phyloP scores from a whole-genome alignment of 768 basidiomycete species.

The Cystobasidium onofrii region DNA sequence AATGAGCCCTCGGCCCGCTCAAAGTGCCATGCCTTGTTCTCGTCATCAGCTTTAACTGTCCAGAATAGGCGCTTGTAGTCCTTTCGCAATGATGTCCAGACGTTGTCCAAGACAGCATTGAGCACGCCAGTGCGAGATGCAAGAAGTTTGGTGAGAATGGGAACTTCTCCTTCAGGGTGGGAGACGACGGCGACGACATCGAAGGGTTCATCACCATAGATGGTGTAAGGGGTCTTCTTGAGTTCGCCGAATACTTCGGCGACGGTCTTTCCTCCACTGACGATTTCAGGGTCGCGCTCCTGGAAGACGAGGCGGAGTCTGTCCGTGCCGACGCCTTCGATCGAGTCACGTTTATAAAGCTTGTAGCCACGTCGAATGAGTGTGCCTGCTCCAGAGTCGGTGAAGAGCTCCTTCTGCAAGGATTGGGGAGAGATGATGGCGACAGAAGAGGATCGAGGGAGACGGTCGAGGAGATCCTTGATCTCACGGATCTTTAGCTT shows the following conservation, averaged over 20 bases:
- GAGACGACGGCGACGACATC: conserved; percentile 91
- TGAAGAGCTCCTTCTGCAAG: conserved; percentile 96
- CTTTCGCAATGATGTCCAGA: conserved; percentile 91
- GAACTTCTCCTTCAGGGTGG: conserved; percentile 76
- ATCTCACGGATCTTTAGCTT: conserved; percentile 98
- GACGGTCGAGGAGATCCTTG: conserved; percentile 95
- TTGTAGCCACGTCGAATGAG: conserved; percentile 98
- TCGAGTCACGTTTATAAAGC: conserved; percentile 75
- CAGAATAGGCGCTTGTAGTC: conserved; percentile 90
- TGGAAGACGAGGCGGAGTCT: conserved; percentile 88
- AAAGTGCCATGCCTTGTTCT: conserved; percentile 97
- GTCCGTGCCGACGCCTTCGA: conserved; percentile 82
- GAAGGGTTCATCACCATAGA: conserved; percentile 97
- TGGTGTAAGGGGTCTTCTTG: conserved; percentile 69
- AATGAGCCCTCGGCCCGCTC: conserved; percentile 97
- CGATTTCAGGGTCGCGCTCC: conserved; percentile 88
- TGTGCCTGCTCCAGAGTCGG: conserved; percentile 93
- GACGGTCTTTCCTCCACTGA: conserved; percentile 71
- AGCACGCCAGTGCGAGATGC: conserved; percentile 77
- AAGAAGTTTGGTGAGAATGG: conserved; percentile 87
- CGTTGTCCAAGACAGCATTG: conserved; percentile 93
- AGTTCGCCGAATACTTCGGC: conserved; percentile 76
- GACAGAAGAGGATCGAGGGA: conserved; percentile 94
- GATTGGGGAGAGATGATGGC: conserved; percentile 89
- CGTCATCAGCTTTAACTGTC: conserved; percentile 94